phyloP scores from a whole-genome alignment of 176 grass and related monocot genomes.

The Carex myosuroides region DNA sequence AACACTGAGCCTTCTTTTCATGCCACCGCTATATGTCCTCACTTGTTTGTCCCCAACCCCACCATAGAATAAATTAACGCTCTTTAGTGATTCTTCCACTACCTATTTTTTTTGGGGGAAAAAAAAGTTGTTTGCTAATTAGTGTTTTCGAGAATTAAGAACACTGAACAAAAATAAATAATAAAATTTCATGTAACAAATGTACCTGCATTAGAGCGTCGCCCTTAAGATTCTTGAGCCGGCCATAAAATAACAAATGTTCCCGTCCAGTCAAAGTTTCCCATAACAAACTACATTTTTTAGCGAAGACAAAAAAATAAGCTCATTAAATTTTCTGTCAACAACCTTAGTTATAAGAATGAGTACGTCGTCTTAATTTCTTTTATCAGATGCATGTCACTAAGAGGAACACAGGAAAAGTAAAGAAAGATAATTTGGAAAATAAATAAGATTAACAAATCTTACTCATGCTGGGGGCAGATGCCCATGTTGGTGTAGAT shows the following conservation, averaged over 20 bases:
- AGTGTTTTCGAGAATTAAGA: not conserved
- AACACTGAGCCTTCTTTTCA: conserved; percentile 97
- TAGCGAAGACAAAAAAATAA: not conserved
- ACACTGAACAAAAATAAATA: not conserved
- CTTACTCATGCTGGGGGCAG: conserved; percentile 90
- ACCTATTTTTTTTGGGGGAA: conserved; percentile 22
- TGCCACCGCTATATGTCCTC: conserved; percentile 80
- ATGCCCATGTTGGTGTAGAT: conserved; percentile 94
- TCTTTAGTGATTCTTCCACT: conserved; percentile 64
- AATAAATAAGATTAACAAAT: not conserved
- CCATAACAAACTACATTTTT: conserved; percentile 78
- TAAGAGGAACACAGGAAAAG: not conserved
- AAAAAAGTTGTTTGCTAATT: no score
- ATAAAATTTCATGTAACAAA: not conserved
- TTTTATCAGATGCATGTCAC: not conserved
- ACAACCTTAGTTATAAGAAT: not conserved
- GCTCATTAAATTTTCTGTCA: not conserved
- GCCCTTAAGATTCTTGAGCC: conserved; percentile 87
- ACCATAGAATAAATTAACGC: conserved; percentile 58
- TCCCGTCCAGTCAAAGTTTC: conserved; percentile 90
- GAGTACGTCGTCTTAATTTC: not conserved
- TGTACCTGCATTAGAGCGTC: conserved; percentile 47
- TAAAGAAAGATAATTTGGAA: not conserved
- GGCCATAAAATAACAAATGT: conserved; percentile 86
- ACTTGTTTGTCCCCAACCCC: conserved; percentile 77